Percentiles rank a stretch among this genome's conserved stretches.
phyloP scores from a whole-genome alignment of 2,329 filamentous ascomycete species.

The Erysiphe pulchra region DNA sequence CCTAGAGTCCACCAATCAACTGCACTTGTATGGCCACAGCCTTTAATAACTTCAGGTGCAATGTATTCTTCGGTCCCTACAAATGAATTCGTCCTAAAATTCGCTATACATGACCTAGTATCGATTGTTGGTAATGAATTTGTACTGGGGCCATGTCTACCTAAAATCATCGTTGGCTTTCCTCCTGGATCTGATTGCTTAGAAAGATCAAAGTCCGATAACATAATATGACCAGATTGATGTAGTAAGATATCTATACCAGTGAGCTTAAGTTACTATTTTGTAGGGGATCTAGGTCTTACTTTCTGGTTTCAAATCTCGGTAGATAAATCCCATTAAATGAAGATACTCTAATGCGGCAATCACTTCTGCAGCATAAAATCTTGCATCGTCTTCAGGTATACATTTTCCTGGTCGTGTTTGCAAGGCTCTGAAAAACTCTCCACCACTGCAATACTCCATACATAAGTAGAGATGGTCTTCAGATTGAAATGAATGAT shows the following conservation, averaged over 20 bases:
- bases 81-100: slow-evolving; percentile 96
- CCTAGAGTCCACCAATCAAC: slow-evolving; percentile 99
- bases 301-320: slow-evolving; percentile 94
- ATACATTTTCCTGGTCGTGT: slow-evolving; percentile 94
- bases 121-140: slow-evolving; percentile 88
- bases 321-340: slow-evolving; percentile 97
- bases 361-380: slow-evolving; percentile 93
- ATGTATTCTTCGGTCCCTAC: slow-evolving; percentile 98
- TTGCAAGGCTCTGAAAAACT: slow-evolving; percentile 93
- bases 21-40: slow-evolving; percentile 89
- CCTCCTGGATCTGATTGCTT: slow-evolving; percentile 93
- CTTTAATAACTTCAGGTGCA: slow-evolving; percentile 94
- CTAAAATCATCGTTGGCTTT: slow-evolving; percentile 92
- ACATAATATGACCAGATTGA: slow-evolving; percentile 98
- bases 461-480: slow-evolving; percentile 98
- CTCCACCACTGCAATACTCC: slow-evolving; percentile 97
- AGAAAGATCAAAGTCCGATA: slow-evolving; percentile 94
- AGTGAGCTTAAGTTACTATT: slow-evolving; percentile 14
- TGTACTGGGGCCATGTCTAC: slow-evolving; percentile 56
- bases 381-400: slow-evolving; percentile 82
- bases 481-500: slow-evolving; percentile 97
- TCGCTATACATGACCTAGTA: slow-evolving; percentile 91
- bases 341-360: slow-evolving; percentile 91
- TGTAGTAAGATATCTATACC: slow-evolving; percentile 72
- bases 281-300: slow-evolving; percentile 16